Evolutionary conservation across 2,329 filamentous ascomycete species (phyloP).

Genomic region (Calcarisporium arbuscula): DNA sequence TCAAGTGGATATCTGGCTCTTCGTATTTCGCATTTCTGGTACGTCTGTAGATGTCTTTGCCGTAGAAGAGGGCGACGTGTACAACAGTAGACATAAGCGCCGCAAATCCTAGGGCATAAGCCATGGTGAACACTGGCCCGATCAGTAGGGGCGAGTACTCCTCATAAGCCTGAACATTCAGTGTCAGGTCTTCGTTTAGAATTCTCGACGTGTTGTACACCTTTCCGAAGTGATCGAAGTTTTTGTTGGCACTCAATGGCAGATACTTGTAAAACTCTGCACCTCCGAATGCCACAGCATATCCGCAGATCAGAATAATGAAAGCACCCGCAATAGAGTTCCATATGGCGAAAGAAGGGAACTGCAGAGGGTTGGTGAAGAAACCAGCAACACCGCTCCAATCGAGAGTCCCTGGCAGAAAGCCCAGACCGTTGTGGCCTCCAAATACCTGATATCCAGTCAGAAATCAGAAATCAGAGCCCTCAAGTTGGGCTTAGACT

Average conservation of each 20-base stretch:
- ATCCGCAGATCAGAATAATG: constrained; percentile 44
- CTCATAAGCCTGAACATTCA: constrained; percentile 50
- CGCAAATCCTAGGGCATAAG: constrained; percentile 53
- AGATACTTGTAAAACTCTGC: constrained; percentile 48
- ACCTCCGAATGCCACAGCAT: constrained; percentile 45
- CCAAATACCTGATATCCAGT: too few relatives aligned
- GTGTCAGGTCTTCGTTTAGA: constrained; percentile 41
- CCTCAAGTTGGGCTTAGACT: too few relatives aligned
- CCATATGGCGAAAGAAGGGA: constrained; percentile 53
- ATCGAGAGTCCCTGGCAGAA: constrained; percentile 61
- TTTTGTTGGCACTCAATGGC: constrained; percentile 45
- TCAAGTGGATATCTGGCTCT: constrained; percentile 44
- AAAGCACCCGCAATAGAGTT: constrained; percentile 52
- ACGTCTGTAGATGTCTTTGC: constrained; percentile 37
- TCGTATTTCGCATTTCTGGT: constrained; percentile 26
- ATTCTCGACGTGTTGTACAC: constrained; percentile 51
- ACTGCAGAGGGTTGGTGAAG: constrained; percentile 49
- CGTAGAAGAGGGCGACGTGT: constrained; percentile 46
- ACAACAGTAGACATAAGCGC: constrained; percentile 47
- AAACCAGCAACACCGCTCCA: constrained; percentile 57
- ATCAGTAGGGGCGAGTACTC: constrained; percentile 50
- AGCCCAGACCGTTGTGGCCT: constrained; percentile 51
- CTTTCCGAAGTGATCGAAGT: constrained; percentile 53
- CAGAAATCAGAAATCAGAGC: too few relatives aligned
- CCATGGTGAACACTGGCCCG: constrained; percentile 47